A percentile compares a stretch with the other conserved stretches of the same genome.
phyloP scores from a whole-genome alignment of 2,329 filamentous ascomycete genomes.

The Phoma herbarum region DNA sequence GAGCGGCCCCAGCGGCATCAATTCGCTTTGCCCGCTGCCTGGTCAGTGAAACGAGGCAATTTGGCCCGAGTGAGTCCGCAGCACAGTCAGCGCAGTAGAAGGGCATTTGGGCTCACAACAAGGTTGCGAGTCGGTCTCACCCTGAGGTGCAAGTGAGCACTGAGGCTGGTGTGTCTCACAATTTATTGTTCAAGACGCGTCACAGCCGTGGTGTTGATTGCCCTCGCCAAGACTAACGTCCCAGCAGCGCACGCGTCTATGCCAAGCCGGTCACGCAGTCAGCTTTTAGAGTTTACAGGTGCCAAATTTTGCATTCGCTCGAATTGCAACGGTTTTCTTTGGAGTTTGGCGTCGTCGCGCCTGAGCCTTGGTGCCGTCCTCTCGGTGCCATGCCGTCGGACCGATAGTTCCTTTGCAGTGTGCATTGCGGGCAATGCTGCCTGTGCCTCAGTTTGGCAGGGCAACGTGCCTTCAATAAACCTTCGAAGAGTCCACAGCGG shows the following conservation, averaged over 20 bases:
- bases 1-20: slow-evolving; percentile 6
- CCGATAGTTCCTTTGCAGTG: slow-evolving; percentile 19
- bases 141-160: background rate
- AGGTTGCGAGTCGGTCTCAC: slow-evolving; percentile 16
- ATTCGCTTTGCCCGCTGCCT: background rate
- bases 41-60: slow-evolving; percentile 6
- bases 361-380: slow-evolving; percentile 25
- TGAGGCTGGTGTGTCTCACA: slow-evolving; percentile 12
- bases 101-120: slow-evolving; percentile 3
- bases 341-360: slow-evolving; percentile 20
- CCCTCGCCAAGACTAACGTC: slow-evolving; percentile 5
- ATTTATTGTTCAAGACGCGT: slow-evolving; percentile 1
- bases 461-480: slow-evolving; percentile 5
- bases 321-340: slow-evolving; percentile 18
- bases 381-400: slow-evolving; percentile 29
- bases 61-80: slow-evolving; percentile 12
- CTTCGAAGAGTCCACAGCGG: slow-evolving; percentile 3
- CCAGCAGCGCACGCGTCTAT: slow-evolving; percentile 12
- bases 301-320: slow-evolving; percentile 1
- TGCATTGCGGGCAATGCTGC: slow-evolving; percentile 1
- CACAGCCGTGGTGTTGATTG: slow-evolving; percentile 11
- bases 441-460: slow-evolving; percentile 3
- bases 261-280: slow-evolving; percentile 11
- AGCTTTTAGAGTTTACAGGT: slow-evolving; percentile 16
- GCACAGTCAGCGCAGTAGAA: slow-evolving; percentile 6